phyloP scores from a whole-genome alignment of 2,329 filamentous ascomycete genomes.

The Curvularia sp. region DNA sequence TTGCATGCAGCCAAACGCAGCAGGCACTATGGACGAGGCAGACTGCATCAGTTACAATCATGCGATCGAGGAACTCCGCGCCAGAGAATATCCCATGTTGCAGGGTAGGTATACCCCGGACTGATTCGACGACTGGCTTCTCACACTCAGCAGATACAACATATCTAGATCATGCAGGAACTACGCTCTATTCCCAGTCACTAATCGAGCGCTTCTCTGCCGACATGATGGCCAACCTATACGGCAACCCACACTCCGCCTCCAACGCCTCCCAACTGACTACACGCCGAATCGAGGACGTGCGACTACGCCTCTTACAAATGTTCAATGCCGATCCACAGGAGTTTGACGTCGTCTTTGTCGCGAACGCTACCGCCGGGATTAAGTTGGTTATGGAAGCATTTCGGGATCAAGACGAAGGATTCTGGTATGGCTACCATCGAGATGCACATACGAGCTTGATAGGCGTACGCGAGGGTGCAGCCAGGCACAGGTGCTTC shows the following conservation, averaged over 20 bases:
- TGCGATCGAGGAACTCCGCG: slow-evolving; percentile 65
- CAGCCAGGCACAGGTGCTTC: slow-evolving; percentile 70
- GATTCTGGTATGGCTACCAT: slow-evolving; percentile 86
- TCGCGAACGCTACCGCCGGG: slow-evolving; percentile 88
- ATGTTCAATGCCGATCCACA: slow-evolving; percentile 84
- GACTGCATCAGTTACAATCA: slow-evolving; percentile 60
- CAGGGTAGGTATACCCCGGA: slow-evolving; percentile 58
- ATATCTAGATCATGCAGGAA: slow-evolving; percentile 95
- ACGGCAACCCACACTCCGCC: slow-evolving; percentile 91
- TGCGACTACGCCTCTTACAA: slow-evolving; percentile 71
- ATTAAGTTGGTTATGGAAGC: slow-evolving; percentile 86
- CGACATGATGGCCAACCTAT: slow-evolving; percentile 80
- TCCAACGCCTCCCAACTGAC: slow-evolving; percentile 81
- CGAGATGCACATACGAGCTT: slow-evolving; percentile 85
- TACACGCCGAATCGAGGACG: slow-evolving; percentile 76
- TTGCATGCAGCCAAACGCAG: background rate
- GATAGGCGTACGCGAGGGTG: slow-evolving; percentile 77
- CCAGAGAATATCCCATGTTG: slow-evolving; percentile 73
- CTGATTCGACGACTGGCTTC: background rate
- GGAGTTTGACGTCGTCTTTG: slow-evolving; percentile 87
- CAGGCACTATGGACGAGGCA: slow-evolving; percentile 40
- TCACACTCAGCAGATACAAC: slow-evolving; percentile 63
- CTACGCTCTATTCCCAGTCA: slow-evolving; percentile 81
- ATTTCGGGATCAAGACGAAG: slow-evolving; percentile 70
- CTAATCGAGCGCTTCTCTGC: slow-evolving; percentile 78